Conservation (phyloP, 768 basidiomycete genomes). For the Glaciozyma martinii region DNA sequence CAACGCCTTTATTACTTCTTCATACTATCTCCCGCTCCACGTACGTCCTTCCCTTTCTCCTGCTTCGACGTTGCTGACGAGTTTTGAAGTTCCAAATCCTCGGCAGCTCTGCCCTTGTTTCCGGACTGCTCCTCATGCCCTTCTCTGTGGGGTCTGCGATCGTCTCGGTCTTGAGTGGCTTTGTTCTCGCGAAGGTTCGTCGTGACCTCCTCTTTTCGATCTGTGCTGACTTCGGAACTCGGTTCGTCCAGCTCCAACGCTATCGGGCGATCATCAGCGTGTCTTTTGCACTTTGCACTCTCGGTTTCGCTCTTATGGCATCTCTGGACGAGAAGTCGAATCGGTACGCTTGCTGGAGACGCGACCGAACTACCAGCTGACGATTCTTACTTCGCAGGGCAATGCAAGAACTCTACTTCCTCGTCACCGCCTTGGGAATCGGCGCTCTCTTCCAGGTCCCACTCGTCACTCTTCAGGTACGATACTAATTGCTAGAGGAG, state of each 20-base stretch:
- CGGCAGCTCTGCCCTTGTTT: slow-evolving; percentile 23
- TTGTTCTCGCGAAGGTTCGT: slow-evolving; percentile 22
- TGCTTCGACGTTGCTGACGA: too few species aligned
- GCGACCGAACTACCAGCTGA: not conserved
- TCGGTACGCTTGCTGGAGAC: not conserved
- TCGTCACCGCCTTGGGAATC: slow-evolving; percentile 26
- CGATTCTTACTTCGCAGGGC: slow-evolving; percentile 4
- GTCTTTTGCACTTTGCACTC: not conserved
- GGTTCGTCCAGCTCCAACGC: not conserved
- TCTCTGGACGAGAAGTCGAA: slow-evolving; percentile 29
- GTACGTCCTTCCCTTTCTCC: not conserved
- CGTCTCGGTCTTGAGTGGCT: slow-evolving; percentile 17
- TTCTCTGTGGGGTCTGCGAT: slow-evolving; percentile 33
- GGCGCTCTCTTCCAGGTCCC: slow-evolving; percentile 29
- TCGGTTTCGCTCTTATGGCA: slow-evolving; percentile 29
- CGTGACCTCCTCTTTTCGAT: too few species aligned
- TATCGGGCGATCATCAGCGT: slow-evolving; percentile 12
- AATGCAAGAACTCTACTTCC: slow-evolving; percentile 23
- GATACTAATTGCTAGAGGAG: slow-evolving; percentile 43
- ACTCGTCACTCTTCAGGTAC: slow-evolving; percentile 3
- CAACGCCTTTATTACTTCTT: slow-evolving; percentile 25
- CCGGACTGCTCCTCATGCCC: slow-evolving; percentile 31
- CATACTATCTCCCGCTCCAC: not conserved
- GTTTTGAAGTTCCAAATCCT: slow-evolving; percentile 24
- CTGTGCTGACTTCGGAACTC: too few species aligned